Base-by-base conservation (phyloP, 2,329 filamentous ascomycete species). In the Calonectria multiphialidica region DNA sequence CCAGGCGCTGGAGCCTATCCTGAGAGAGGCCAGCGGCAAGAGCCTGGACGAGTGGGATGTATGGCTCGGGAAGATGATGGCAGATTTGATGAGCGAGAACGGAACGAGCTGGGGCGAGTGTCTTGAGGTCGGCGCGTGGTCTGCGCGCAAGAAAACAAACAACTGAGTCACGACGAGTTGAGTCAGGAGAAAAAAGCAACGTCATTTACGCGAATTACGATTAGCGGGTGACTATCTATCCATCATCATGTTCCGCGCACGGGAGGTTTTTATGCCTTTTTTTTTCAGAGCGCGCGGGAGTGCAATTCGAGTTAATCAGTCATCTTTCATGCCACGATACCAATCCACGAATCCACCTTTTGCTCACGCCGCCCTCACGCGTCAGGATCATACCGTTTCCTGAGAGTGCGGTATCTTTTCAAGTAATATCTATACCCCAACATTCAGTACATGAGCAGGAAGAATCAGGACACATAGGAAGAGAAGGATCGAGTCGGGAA, bases 11-110 rank as follows among this genome's bases (percentile, higher is more conserved):
- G 96, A 98, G 83, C 94, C 95, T 6, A 85, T 97, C 71, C 86
- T 98, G 77, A 91, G 94, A 77, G 94, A 98, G 79, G 91, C 92
- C 55, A 97, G 94, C 80, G 94, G 93, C 16, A 98, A 98, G 87
- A 95, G 93, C 79, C 91, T 94, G 80, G 95, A 98, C 77, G 96
- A 98, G 84, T 98, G 95, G 95, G 94, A 97, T 82, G 88, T 91
- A 49, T 98, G 96, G 96, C 91, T 94, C 85, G 92, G 93, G 47
- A 94, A 93, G 83, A 94, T 98, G 93, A 96, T 95, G 89, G 90
- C 91, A 57, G 93, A 97, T 83, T 84, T 98, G 79, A 89, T 98
- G 80, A 92, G 93, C 81, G 93, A 96, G 72, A 92, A 92, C 67
- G 94, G 94, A 23, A 93, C 94, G 21, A 92, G 90, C 59, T 95